Percentiles rank a stretch among this genome's conserved stretches.
These are phyloP conservation scores for Thalassiosira profunda DNA, from an alignment of 108 stramenopile genomes.

Conservation along the genomic window DNA sequence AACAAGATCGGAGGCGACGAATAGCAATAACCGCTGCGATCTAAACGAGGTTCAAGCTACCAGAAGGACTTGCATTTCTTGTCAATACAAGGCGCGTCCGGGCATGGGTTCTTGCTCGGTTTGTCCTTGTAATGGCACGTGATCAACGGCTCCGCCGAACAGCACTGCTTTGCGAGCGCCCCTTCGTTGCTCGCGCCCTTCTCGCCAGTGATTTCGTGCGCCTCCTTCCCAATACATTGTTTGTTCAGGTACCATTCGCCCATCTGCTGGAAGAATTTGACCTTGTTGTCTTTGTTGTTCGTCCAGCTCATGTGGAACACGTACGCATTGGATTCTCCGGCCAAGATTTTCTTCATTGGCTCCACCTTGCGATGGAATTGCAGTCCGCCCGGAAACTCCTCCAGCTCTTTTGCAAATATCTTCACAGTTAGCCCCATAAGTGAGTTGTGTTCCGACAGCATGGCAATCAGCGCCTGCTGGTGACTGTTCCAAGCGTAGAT, in stretches of 20 bases:
- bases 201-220: too few relatives aligned
- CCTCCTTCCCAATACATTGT: slow-evolving; percentile 23
- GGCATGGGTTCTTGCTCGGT: slow-evolving; percentile 55
- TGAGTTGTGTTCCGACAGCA: slow-evolving; percentile 62
- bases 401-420: slow-evolving; percentile 37
- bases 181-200: neutral
- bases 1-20: too few relatives aligned
- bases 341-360: slow-evolving; percentile 6
- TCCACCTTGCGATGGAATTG: slow-evolving; percentile 31
- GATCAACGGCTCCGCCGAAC: slow-evolving; percentile 45
- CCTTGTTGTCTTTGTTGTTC: slow-evolving; percentile 69
- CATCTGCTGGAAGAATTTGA: slow-evolving; percentile 66
- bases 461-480: slow-evolving; percentile 59
- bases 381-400: slow-evolving; percentile 56
- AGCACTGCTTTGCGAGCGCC: slow-evolving; percentile 18
- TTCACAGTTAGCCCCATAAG: slow-evolving; percentile 68
- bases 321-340: neutral
- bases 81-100: slow-evolving; percentile 36
- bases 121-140: slow-evolving; percentile 66
- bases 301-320: slow-evolving; percentile 83
- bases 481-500: slow-evolving; percentile 55
- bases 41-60: too few relatives aligned
- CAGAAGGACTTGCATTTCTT: slow-evolving; percentile 37
- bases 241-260: slow-evolving; percentile 69
- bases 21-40: too few relatives aligned